phyloP scores from a whole-genome alignment of 2,329 filamentous ascomycete species.

The Catunica adiposa region DNA sequence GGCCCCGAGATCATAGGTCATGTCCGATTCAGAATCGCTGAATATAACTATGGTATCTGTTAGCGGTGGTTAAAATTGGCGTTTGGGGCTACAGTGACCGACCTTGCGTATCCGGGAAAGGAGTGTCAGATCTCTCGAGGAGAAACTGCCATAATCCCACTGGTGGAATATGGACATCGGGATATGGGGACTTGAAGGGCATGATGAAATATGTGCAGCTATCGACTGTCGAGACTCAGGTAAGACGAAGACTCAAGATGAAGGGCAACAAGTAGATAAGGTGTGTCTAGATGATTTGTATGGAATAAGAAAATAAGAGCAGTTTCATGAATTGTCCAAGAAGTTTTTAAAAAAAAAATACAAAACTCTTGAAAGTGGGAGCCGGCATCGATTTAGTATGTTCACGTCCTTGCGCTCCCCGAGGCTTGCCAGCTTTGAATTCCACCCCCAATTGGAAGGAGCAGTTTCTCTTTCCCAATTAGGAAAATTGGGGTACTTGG shows the following conservation, averaged over 20 bases:
- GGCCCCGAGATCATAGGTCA: constrained; percentile 53
- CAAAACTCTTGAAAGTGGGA: background rate
- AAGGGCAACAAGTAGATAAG: too few relatives aligned
- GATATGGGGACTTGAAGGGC: constrained; percentile 53
- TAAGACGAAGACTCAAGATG: too few relatives aligned
- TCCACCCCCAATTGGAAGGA: background rate
- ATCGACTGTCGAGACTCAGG: background rate
- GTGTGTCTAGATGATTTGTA: too few relatives aligned
- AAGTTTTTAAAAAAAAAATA: background rate
- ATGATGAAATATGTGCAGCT: constrained; percentile 28
- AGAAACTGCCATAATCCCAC: constrained; percentile 65
- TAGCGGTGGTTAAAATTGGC: background rate
- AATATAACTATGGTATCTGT: constrained; percentile 46
- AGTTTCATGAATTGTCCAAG: background rate
- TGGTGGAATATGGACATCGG: constrained; percentile 51
- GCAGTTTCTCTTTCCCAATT: background rate
- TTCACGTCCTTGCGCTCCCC: too few relatives aligned
- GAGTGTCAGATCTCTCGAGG: constrained; percentile 50
- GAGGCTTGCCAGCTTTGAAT: too few relatives aligned
- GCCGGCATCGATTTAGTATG: background rate
- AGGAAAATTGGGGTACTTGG: background rate
- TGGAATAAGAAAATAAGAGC: too few relatives aligned
- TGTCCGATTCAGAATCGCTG: constrained; percentile 53
- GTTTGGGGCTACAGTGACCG: constrained; percentile 15
- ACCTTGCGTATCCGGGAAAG: constrained; percentile 61